Evolutionary conservation across 2,329 filamentous ascomycete genomes (phyloP), one percentile per base, ranked within the genome.

Genomic region (Alternaria panax): DNA sequence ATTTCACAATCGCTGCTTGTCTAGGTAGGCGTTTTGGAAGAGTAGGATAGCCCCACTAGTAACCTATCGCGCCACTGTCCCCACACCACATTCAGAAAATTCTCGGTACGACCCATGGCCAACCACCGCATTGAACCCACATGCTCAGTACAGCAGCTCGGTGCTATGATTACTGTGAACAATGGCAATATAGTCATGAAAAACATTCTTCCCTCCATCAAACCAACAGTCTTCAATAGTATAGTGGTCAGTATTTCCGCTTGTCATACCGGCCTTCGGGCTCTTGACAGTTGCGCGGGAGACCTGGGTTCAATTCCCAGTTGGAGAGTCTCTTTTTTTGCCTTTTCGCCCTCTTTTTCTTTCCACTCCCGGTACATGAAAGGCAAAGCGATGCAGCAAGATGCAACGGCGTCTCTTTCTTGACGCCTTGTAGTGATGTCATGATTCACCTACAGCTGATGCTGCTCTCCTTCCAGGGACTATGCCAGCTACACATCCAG

Each of bases 211-310:
- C 24, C 2, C 2, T 12, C 8, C 28, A 48, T 48, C 45, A 1
- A 47, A 25, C n/a, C 14, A 48, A 5, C 45, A 48, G 18, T 48
- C 45, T 48, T 48, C 45, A 48, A 48, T 48, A 48, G 45, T 48
- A 48, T 48, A 48, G 45, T 48, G 45, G 45, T 48, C 45, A 48
- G 45, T 48, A 48, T 48, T 48, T 48, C 45, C 45, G 45, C 45
- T 48, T 48, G 45, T 48, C 45, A 48, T 25, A 9, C 22, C 14
- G 22, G 45, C 45, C 28, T 34, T 32, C 28, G 14, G 28, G 45
- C 45, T 34, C 12, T 48, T 48, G 45, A 48, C 20, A 48, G 25
- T 7, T 25, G 2, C 45, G 45, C 45, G 45, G 45, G 45, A 48
- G 45, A 48, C 45, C 45, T 48, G 45, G 45, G 45, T 48, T 48